Percentiles rank a stretch among this genome's conserved stretches.
phyloP scores from a whole-genome alignment of 495 filamentous ascomycete genomes.

The Collariella sp. region DNA sequence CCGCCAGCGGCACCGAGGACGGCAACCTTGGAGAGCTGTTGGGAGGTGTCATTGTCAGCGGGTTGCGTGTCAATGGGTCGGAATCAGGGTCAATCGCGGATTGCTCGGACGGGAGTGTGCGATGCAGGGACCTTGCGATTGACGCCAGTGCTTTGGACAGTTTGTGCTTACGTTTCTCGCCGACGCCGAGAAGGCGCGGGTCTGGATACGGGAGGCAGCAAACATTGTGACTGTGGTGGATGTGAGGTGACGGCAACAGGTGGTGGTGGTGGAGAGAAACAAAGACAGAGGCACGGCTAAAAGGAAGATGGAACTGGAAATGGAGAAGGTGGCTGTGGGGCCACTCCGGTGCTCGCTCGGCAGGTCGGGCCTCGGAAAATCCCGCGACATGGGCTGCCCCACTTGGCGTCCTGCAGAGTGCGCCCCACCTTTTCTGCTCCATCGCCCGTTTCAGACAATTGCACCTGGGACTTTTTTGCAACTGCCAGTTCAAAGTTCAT shows the following conservation, averaged over 20 bases:
- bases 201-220: constrained; percentile 68
- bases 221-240: constrained; percentile 55
- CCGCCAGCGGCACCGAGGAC: constrained; percentile 94
- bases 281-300: background rate
- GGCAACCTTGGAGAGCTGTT: constrained; percentile 88
- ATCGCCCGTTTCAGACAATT: too few species aligned
- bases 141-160: background rate
- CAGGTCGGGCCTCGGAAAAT: constrained; percentile 26
- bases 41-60: constrained; percentile 20
- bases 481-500: too few species aligned
- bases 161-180: constrained; percentile 64
- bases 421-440: too few species aligned
- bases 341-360: constrained; percentile 12
- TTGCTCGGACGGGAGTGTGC: background rate
- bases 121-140: background rate
- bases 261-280: constrained; percentile 10
- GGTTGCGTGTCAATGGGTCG: constrained; percentile 4
- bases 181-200: constrained; percentile 89
- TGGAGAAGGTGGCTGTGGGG: background rate
- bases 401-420: background rate
- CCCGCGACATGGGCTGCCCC: background rate
- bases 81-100: background rate
- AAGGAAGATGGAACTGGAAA: constrained; percentile 12
- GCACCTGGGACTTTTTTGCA: too few species aligned
- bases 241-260: background rate